A percentile compares a stretch with the other conserved stretches of the same genome.
Evolutionary conservation across 106 monocot species (phyloP).

Genomic region (Apostasia ramifera): DNA sequence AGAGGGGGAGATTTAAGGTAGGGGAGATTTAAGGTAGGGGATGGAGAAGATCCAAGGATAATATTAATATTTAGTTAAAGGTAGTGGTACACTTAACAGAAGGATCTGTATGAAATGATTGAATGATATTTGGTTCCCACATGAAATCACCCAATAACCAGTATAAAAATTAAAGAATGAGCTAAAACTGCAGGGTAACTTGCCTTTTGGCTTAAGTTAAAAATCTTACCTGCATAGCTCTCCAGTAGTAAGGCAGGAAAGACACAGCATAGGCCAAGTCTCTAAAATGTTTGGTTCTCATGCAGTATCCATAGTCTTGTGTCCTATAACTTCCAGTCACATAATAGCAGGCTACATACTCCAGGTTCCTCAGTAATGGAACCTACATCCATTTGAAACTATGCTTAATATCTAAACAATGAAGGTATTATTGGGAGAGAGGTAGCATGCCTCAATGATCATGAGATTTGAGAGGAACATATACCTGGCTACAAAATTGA

Average conservation of each 20-base stretch:
- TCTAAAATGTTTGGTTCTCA: slow-evolving; percentile 45
- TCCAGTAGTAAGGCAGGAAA: slow-evolving; percentile 97
- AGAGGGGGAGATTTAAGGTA: too few species aligned
- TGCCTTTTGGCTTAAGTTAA: background rate
- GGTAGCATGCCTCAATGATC: background rate
- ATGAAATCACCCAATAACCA: too few species aligned
- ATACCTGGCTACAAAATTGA: slow-evolving; percentile 98
- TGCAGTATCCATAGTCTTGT: slow-evolving; percentile 87
- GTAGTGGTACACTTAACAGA: too few species aligned
- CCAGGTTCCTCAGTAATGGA: slow-evolving; percentile 82
- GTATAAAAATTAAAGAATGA: too few species aligned
- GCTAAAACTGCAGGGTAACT: too few species aligned
- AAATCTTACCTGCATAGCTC: slow-evolving; percentile 90
- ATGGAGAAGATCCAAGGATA: too few species aligned
- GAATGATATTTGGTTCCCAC: too few species aligned
- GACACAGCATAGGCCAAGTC: slow-evolving; percentile 92
- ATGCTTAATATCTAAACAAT: background rate
- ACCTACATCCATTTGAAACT: slow-evolving; percentile 40
- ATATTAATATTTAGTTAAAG: too few species aligned
- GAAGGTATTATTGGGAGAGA: background rate
- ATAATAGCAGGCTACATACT: slow-evolving; percentile 93
- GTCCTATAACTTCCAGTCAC: slow-evolving; percentile 91
- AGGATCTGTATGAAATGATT: too few species aligned
- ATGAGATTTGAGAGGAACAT: background rate
- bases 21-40: too few species aligned